A percentile compares a stretch with the other conserved stretches of the same genome.
Conservation (phyloP, 208 protist genomes). For the Trypanosoma melophagium region DNA sequence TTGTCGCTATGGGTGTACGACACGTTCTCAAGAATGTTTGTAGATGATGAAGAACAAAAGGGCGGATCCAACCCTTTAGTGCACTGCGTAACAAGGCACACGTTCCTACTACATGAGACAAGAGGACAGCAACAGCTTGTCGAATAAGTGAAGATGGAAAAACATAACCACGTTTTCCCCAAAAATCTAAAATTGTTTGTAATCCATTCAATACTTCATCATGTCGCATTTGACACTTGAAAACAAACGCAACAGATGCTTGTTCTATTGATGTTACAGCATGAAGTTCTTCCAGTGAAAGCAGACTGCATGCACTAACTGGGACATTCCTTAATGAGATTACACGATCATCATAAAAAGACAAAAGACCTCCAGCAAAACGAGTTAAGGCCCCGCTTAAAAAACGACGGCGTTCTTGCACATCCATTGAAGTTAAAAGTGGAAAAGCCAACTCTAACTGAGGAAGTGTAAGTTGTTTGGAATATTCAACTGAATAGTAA, state of each 20-base stretch:
- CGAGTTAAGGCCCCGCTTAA: slow-evolving; percentile 9
- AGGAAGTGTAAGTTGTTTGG: slow-evolving; percentile 16
- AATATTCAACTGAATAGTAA: slow-evolving; percentile 7
- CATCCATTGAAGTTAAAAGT: slow-evolving; percentile 16
- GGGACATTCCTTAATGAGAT: slow-evolving; percentile 1
- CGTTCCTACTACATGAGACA: slow-evolving; percentile 24
- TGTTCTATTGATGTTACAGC: slow-evolving; percentile 21
- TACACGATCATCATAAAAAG: slow-evolving; percentile 28
- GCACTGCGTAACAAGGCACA: slow-evolving; percentile 3
- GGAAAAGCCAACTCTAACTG: slow-evolving; percentile 34
- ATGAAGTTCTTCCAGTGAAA: slow-evolving; percentile 18
- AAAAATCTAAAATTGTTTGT: slow-evolving; percentile 23
- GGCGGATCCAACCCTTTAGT: background rate
- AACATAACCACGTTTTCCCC: slow-evolving; percentile 13
- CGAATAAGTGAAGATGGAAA: slow-evolving; percentile 10
- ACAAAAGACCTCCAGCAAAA: slow-evolving; percentile 11
- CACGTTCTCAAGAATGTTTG: background rate
- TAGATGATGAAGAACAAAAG: slow-evolving; percentile 18
- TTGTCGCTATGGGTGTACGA: background rate
- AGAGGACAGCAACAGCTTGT: slow-evolving; percentile 21
- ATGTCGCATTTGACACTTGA: slow-evolving; percentile 26
- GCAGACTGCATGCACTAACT: slow-evolving; percentile 18
- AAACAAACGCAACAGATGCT: slow-evolving; percentile 26
- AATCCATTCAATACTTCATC: slow-evolving; percentile 22
- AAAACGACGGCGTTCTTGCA: slow-evolving; percentile 24